A percentile compares a stretch with the other conserved stretches of the same genome.
Conservation (phyloP, 805 yeast genomes). For the Candida nemodendra region DNA sequence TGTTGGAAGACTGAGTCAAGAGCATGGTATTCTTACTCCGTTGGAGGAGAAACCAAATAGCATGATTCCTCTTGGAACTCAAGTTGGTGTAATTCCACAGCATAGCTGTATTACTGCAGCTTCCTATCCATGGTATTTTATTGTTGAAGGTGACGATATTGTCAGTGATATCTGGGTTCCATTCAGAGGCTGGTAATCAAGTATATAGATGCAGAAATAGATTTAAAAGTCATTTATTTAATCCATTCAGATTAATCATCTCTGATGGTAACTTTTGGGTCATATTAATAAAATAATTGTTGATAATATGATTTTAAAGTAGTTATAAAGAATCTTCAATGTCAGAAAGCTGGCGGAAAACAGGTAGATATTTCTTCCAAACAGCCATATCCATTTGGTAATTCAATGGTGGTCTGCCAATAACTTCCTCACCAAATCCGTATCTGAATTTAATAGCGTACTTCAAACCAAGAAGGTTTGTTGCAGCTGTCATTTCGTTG, state of each 20-base stretch:
- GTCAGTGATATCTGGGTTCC: constrained; percentile 69
- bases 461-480: constrained; percentile 33
- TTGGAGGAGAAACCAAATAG: constrained; percentile 27
- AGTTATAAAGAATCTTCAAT: constrained; percentile 17
- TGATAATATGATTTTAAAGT: too few species aligned
- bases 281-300: too few species aligned
- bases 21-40: constrained; percentile 73
- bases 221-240: too few species aligned
- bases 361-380: constrained; percentile 28
- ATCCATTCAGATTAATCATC: too few species aligned
- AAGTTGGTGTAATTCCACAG: constrained; percentile 59
- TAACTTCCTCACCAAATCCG: constrained; percentile 29
- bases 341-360: constrained; percentile 10
- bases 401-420: constrained; percentile 48
- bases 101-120: constrained; percentile 74
- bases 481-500: constrained; percentile 42
- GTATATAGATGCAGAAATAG: background rate
- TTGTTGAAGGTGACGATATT: constrained; percentile 46
- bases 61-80: constrained; percentile 53
- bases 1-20: constrained; percentile 71
- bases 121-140: constrained; percentile 54
- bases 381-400: constrained; percentile 31
- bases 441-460: constrained; percentile 24
- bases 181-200: constrained; percentile 45
- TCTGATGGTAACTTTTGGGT: too few species aligned